Conservation (phyloP, 805 yeast genomes). For the Wickerhamiella dianesei region DNA sequence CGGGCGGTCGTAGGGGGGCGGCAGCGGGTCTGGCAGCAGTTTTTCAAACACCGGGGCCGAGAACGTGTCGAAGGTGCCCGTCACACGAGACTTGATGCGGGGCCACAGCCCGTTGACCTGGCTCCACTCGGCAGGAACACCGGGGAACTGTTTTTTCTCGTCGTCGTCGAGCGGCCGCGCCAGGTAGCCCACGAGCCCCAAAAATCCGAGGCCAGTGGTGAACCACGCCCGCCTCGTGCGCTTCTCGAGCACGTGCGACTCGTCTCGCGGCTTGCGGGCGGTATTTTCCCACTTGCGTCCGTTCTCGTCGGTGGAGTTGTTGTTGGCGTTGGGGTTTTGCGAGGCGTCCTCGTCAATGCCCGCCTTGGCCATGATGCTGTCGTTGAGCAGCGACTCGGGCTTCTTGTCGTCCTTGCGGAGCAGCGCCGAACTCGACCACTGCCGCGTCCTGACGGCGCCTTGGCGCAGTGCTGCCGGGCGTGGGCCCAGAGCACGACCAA, state of each 20-base stretch:
- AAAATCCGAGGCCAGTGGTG: slow-evolving; percentile 29
- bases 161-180: slow-evolving; percentile 76
- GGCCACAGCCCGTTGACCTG: slow-evolving; percentile 45
- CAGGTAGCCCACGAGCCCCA: slow-evolving; percentile 48
- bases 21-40: slow-evolving; percentile 85
- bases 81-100: slow-evolving; percentile 58
- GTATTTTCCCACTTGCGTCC: slow-evolving; percentile 41
- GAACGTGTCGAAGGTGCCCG: slow-evolving; percentile 66
- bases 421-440: not conserved
- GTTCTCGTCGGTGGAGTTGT: slow-evolving; percentile 12
- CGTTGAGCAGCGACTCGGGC: slow-evolving; percentile 51
- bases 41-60: slow-evolving; percentile 90
- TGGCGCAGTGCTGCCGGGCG: not conserved
- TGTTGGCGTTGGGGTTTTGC: slow-evolving; percentile 10
- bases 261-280: slow-evolving; percentile 27
- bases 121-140: slow-evolving; percentile 52
- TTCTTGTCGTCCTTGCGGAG: slow-evolving; percentile 5
- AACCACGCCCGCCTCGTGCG: slow-evolving; percentile 59
- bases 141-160: slow-evolving; percentile 48
- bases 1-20: slow-evolving; percentile 84
- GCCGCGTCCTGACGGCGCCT: not conserved
- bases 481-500: not conserved
- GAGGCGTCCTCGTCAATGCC: slow-evolving; percentile 52
- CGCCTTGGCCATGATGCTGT: slow-evolving; percentile 69
- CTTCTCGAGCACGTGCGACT: slow-evolving; percentile 32